Evolutionary conservation across 805 yeast species (phyloP), one percentile per base, ranked within the genome.

Genomic region (Saturnispora mendoncae): DNA sequence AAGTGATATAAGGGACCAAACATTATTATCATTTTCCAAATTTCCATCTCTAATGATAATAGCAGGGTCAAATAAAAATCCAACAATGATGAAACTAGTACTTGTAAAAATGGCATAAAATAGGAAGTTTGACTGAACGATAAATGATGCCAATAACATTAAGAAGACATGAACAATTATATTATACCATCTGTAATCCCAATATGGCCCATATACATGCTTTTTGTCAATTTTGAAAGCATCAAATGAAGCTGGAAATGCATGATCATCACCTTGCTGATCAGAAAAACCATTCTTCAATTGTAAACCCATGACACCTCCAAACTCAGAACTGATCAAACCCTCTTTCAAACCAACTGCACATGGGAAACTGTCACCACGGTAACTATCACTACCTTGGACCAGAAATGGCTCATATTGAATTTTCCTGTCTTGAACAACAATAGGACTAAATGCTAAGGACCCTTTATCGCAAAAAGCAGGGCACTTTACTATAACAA

Each of bases 271-370:
- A 4, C 38, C 37, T 9, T 25, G 19, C 10, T 32, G 23, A 37
- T 31, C 30, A 17, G 34, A 21, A 17, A 30, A 42, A 8, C 31
- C 14, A 83, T 49, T 38, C 71, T 66, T 1, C 84, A 87, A 56
- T 90, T 81, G 0, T 95, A 96, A 17, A 8, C 29, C 42, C 6
- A 42, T 18, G 21, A 18, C 33, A n/a, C 45, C 45, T 2, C 97
- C 97, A 44, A 64, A 65, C 21, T 68, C 53, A 12, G 90, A 80
- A 0, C 92, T 80, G 1, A 87, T 63, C 0, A 79, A 58, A 1
- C 96, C 96, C 2, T 88, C 78, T 59, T 88, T 96, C 4, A 84
- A 74, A 0, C 92, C 97, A 2, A 96, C 82, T 0, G 87, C 90
- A 57, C 97, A 88, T 0, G 90, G 80, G 51, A 68, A 87, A 1